A percentile compares a stretch with the other conserved stretches of the same genome.
phyloP scores from a whole-genome alignment of 208 protist genomes.

The Trypanosoma platydactyli region DNA sequence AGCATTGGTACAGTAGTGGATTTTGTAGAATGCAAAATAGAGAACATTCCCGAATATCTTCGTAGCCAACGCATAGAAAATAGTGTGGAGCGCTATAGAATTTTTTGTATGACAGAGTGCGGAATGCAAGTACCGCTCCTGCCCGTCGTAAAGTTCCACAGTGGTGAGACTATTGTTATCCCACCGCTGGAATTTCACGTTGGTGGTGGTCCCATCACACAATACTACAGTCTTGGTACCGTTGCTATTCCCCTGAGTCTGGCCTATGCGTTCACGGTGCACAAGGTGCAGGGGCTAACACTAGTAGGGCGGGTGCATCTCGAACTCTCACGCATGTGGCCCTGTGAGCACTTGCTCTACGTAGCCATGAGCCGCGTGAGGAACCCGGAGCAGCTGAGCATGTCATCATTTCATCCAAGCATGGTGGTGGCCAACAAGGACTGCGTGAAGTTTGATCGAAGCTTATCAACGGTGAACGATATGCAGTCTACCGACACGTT shows the following conservation, averaged over 20 bases:
- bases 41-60: constrained; percentile 72
- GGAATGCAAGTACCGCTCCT: constrained; percentile 78
- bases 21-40: constrained; percentile 70
- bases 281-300: constrained; percentile 89
- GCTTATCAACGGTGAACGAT: constrained; percentile 42
- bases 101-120: constrained; percentile 82
- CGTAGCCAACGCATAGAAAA: constrained; percentile 54
- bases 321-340: constrained; percentile 89
- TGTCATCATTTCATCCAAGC: constrained; percentile 65
- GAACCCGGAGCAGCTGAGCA: constrained; percentile 88
- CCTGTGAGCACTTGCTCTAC: constrained; percentile 87
- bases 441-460: constrained; percentile 77
- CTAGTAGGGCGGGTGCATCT: constrained; percentile 86
- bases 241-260: constrained; percentile 76
- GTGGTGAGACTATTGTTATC: constrained; percentile 68
- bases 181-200: constrained; percentile 86
- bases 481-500: constrained; percentile 35
- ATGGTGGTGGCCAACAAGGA: constrained; percentile 83
- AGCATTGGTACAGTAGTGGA: constrained; percentile 88
- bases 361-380: constrained; percentile 89
- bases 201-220: constrained; percentile 64
- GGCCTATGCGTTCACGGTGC: constrained; percentile 91
- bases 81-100: constrained; percentile 77
- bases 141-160: constrained; percentile 87
- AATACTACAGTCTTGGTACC: constrained; percentile 77